These are phyloP conservation scores for Populus hybrid DNA, from an alignment of 441 rosid species.

Conservation along the genomic window DNA sequence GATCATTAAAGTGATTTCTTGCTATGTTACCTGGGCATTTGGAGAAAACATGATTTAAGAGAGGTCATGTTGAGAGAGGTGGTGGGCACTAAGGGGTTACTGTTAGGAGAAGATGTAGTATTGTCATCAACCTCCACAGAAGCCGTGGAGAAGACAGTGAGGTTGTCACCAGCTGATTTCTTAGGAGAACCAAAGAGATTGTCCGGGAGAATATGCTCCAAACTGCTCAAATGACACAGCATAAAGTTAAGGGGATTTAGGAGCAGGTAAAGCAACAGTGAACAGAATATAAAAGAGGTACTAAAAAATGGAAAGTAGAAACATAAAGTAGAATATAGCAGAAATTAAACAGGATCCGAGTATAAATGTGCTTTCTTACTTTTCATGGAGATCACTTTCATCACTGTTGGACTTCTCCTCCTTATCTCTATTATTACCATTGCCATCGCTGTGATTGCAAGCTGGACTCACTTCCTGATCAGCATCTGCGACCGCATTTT, in stretches of 20 bases:
- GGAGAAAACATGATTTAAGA: conserved; percentile 62
- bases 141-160: conserved; percentile 32
- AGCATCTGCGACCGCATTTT: conserved; percentile 21
- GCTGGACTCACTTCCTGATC: conserved; percentile 30
- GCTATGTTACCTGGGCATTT: conserved; percentile 58
- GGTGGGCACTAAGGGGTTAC: conserved; percentile 28
- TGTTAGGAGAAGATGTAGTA: conserved; percentile 27
- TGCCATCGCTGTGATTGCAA: conserved; percentile 11
- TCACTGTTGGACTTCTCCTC: conserved; percentile 39
- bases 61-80: conserved; percentile 46
- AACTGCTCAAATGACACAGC: conserved; percentile 34
- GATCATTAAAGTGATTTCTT: not conserved
- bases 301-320: not conserved
- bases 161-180: conserved; percentile 39
- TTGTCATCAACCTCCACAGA: conserved; percentile 33
- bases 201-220: conserved; percentile 75
- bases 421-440: conserved; percentile 11
- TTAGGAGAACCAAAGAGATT: conserved; percentile 63
- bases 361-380: conserved; percentile 27
- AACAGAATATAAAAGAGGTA: not conserved
- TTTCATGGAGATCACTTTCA: conserved; percentile 42
- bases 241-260: not conserved
- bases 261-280: not conserved
- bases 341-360: conserved; percentile 4
- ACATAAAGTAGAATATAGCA: conserved; percentile 12